Conservation (phyloP, 2,329 filamentous ascomycete genomes). For the Fusarium paranaense region DNA sequence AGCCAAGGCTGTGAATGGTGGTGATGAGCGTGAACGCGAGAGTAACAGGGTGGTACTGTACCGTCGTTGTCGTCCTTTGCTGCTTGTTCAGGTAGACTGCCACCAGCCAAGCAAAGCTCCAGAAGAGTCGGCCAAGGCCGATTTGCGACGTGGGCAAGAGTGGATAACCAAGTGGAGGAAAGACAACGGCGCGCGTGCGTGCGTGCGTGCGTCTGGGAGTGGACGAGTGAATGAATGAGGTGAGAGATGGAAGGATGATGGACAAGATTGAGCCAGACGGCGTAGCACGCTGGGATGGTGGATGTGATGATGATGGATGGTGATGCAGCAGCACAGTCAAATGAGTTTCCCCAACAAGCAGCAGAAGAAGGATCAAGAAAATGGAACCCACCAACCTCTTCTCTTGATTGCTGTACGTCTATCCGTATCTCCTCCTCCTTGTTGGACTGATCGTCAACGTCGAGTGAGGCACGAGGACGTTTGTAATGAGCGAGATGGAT, state of each 20-base stretch:
- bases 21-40: background rate
- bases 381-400: background rate
- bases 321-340: background rate
- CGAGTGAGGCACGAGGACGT: background rate
- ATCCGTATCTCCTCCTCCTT: background rate
- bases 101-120: constrained; percentile 15
- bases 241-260: background rate
- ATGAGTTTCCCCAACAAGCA: background rate
- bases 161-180: constrained; percentile 23
- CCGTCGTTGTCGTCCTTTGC: background rate
- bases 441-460: background rate
- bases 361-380: background rate
- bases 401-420: background rate
- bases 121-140: constrained; percentile 11
- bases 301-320: background rate
- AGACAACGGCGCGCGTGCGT: background rate
- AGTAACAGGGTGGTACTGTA: background rate
- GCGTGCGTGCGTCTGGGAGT: background rate
- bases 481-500: background rate
- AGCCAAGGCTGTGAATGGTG: background rate
- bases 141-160: constrained; percentile 11
- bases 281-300: background rate
- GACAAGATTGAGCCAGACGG: background rate
- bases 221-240: background rate
- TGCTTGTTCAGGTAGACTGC: constrained; percentile 5